Evolutionary conservation across 495 filamentous ascomycete species (phyloP).

Genomic region (Xanthoparmelia taractica): DNA sequence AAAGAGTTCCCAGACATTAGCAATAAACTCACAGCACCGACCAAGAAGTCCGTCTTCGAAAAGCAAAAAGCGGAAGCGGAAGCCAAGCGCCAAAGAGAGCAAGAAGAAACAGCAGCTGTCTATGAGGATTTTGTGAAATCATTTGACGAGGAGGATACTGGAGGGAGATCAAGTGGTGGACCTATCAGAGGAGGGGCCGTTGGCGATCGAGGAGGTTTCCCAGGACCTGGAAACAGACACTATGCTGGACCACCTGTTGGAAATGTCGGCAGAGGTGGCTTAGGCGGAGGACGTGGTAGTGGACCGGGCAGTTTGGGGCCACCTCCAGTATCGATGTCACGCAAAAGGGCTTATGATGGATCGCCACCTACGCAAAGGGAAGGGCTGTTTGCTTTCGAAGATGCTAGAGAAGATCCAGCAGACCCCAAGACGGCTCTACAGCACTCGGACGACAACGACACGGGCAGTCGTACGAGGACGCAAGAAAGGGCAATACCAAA

Average conservation of each 20-base stretch:
- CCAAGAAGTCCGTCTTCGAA: constrained; percentile 87
- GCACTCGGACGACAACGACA: constrained; percentile 45
- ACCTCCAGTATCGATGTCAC: constrained; percentile 42
- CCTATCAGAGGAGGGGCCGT: constrained; percentile 25
- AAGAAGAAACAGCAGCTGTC: constrained; percentile 82
- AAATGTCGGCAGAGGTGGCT: constrained; percentile 29
- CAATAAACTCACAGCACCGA: constrained; percentile 73
- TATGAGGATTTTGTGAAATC: constrained; percentile 87
- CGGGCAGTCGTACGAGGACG: constrained; percentile 39
- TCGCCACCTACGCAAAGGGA: constrained; percentile 38
- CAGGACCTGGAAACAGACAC: constrained; percentile 46
- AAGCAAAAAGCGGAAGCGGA: constrained; percentile 87
- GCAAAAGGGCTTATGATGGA: constrained; percentile 47
- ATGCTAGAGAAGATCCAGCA: constrained; percentile 34
- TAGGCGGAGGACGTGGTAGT: constrained; percentile 39
- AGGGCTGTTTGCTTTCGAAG: constrained; percentile 51
- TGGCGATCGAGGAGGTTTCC: constrained; percentile 35
- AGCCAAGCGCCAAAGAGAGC: constrained; percentile 80
- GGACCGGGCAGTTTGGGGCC: constrained; percentile 73
- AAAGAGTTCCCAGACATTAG: constrained; percentile 76
- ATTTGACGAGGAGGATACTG: constrained; percentile 62
- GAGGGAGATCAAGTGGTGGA: neutral
- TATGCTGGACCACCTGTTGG: constrained; percentile 45
- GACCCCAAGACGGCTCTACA: constrained; percentile 43
- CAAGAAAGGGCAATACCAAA: constrained; percentile 71